phyloP scores from a whole-genome alignment of 345 rosid species.

The Salix exigua region DNA sequence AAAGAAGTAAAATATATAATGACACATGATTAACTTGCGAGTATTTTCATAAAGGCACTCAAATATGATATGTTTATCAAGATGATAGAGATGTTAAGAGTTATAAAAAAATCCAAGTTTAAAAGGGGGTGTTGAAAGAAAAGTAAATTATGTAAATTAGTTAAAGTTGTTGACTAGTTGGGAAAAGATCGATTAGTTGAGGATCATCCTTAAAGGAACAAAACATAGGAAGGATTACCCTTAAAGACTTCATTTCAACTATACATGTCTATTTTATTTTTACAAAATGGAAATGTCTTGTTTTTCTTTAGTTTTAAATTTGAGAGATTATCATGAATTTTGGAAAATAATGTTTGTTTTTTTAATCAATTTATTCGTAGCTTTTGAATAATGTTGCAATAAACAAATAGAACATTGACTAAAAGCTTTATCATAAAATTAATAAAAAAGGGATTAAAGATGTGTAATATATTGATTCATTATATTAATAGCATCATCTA shows the following conservation, averaged over 20 bases:
- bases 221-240: conserved; percentile 27
- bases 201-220: conserved; percentile 7
- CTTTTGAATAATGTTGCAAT: conserved; percentile 10
- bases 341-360: not conserved
- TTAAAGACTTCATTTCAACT: conserved; percentile 27
- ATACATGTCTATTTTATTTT: conserved; percentile 42
- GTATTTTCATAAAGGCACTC: too few species aligned
- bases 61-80: too few species aligned
- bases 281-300: conserved; percentile 16
- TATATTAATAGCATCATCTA: conserved; percentile 1
- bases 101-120: too few species aligned
- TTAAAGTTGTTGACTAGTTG: too few species aligned
- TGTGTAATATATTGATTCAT: conserved; percentile 28
- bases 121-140: too few species aligned
- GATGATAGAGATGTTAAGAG: too few species aligned
- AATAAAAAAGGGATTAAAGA: conserved; percentile 6
- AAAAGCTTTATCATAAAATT: conserved; percentile 14
- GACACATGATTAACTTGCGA: too few species aligned
- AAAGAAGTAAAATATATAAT: too few species aligned
- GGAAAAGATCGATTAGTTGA: too few species aligned
- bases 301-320: not conserved
- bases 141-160: too few species aligned
- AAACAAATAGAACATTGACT: conserved; percentile 8
- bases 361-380: not conserved
- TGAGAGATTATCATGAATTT: too few species aligned